phyloP scores from a whole-genome alignment of 225 moss, liverwort and hornwort genomes.

The Bryum argenteum region DNA sequence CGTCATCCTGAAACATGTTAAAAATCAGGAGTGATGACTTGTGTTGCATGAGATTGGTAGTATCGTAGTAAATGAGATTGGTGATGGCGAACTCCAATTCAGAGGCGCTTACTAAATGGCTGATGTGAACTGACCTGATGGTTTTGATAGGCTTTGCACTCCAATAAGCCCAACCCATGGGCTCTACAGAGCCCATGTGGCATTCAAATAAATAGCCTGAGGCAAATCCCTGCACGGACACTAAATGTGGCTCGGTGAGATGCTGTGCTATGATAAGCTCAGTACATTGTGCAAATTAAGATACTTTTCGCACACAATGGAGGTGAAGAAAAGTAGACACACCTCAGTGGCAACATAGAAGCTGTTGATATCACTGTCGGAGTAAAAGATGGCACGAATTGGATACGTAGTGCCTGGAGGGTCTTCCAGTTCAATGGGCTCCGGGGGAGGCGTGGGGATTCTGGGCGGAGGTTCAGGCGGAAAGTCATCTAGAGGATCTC shows the following conservation, averaged over 20 bases:
- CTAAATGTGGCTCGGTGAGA: conserved; percentile 18
- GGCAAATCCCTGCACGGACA: conserved; percentile 63
- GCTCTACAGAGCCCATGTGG: conserved; percentile 60
- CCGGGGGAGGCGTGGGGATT: conserved; percentile 41
- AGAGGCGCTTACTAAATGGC: not conserved
- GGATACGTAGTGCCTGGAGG: conserved; percentile 70
- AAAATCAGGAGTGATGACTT: not conserved
- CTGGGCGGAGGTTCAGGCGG: conserved; percentile 35
- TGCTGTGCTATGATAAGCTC: not conserved
- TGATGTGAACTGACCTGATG: conserved; percentile 51
- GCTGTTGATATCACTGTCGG: conserved; percentile 61
- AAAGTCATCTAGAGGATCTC: conserved; percentile 12
- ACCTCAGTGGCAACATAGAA: conserved; percentile 93
- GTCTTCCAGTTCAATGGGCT: conserved; percentile 77
- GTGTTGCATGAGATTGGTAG: not conserved
- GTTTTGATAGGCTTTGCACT: conserved; percentile 61
- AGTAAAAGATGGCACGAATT: conserved; percentile 77
- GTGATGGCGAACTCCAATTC: not conserved
- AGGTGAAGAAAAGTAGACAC: not conserved
- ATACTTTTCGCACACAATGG: not conserved
- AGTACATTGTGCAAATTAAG: not conserved
- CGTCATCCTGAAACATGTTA: conserved; percentile 58
- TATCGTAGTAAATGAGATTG: too few species aligned
- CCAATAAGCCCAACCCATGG: conserved; percentile 76
- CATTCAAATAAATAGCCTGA: conserved; percentile 89